These are phyloP conservation scores for Dictyostelium citrinum DNA, from an alignment of 78 protist genomes.

Conservation along the genomic window DNA sequence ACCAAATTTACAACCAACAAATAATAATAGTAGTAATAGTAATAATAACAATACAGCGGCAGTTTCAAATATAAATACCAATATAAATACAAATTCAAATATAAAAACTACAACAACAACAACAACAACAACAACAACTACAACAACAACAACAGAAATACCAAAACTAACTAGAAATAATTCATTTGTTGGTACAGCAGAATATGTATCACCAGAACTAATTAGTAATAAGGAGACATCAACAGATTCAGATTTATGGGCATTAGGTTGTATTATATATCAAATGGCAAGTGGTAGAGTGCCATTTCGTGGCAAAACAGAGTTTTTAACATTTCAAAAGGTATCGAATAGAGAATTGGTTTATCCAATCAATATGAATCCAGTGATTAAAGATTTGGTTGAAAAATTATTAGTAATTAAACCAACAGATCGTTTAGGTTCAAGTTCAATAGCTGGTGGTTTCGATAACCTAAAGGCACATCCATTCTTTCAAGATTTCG, in stretches of 20 bases:
- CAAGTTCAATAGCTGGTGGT: neutral
- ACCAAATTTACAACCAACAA: neutral
- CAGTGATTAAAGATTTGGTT: conserved; percentile 80
- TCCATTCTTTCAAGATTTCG: conserved; percentile 81
- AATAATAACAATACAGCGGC: no score
- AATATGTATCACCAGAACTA: conserved; percentile 95
- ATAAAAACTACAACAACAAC: neutral
- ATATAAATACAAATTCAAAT: no score
- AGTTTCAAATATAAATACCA: no score
- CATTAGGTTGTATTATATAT: conserved; percentile 93
- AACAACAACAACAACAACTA: neutral
- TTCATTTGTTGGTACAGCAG: conserved; percentile 87
- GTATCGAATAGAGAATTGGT: conserved; percentile 57
- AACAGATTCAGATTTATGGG: conserved; percentile 93
- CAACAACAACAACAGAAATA: neutral
- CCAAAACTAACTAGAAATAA: conserved; percentile 22
- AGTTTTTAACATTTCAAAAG: conserved; percentile 86
- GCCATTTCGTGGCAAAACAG: conserved; percentile 83
- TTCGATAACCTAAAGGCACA: conserved; percentile 74
- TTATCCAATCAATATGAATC: conserved; percentile 85
- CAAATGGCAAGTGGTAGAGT: conserved; percentile 89
- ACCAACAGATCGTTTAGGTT: conserved; percentile 66
- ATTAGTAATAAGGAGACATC: conserved; percentile 78
- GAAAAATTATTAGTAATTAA: conserved; percentile 57
- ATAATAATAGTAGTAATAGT: no score